Percentiles rank a stretch among this genome's conserved stretches.
These are phyloP conservation scores for Tuber microsphaerosporum DNA, from an alignment of 495 filamentous ascomycete species.

Conservation along the genomic window DNA sequence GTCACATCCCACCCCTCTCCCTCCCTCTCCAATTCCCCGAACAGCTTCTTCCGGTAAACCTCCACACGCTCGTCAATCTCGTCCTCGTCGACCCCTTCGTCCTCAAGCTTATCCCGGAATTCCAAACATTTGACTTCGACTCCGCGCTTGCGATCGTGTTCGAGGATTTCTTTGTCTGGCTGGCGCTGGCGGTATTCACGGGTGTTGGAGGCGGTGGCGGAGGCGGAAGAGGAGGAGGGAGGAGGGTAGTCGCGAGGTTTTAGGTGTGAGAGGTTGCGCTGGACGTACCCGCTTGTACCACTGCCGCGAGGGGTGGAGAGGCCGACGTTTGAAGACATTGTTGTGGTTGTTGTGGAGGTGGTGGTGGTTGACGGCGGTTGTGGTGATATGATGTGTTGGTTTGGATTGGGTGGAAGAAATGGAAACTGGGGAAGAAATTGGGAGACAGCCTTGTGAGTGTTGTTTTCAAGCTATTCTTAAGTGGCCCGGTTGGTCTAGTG, in stretches of 20 bases:
- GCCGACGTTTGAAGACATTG: constrained; percentile 96
- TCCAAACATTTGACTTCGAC: constrained; percentile 91
- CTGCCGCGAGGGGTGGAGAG: constrained; percentile 89
- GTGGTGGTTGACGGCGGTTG: constrained; percentile 9
- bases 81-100: constrained; percentile 75
- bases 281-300: constrained; percentile 95
- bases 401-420: neutral
- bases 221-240: constrained; percentile 52
- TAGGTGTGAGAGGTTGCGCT: constrained; percentile 84
- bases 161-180: constrained; percentile 84
- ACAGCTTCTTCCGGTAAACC: constrained; percentile 57
- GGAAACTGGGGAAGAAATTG: neutral
- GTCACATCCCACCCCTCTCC: constrained; percentile 34
- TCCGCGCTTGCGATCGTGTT: constrained; percentile 81
- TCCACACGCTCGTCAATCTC: constrained; percentile 65
- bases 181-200: constrained; percentile 60
- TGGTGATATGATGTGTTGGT: neutral
- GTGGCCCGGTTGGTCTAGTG: constrained; percentile 32
- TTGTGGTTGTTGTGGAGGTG: constrained; percentile 5
- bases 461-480: neutral
- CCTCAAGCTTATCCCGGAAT: constrained; percentile 79
- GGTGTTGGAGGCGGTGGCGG: constrained; percentile 42
- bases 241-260: constrained; percentile 71
- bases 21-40: constrained; percentile 50
- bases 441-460: neutral